These are phyloP conservation scores for Globisporangium yorkense DNA, from an alignment of 352 stramenopile species.

Conservation along the genomic window DNA sequence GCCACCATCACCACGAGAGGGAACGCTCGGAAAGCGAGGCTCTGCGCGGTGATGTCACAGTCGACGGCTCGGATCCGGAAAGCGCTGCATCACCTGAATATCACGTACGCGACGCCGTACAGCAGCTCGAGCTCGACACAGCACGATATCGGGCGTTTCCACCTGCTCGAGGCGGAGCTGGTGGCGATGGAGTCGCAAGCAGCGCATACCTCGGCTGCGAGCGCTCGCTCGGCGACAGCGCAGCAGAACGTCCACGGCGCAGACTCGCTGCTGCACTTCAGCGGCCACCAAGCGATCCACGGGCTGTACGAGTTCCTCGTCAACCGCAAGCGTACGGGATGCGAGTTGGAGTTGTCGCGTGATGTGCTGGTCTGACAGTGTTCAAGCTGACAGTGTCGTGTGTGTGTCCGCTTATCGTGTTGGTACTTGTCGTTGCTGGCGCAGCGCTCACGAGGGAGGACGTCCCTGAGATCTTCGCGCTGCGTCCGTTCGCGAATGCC, in stretches of 20 bases:
- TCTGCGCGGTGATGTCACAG: constrained; percentile 62
- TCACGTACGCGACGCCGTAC: constrained; percentile 55
- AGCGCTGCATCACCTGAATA: constrained; percentile 51
- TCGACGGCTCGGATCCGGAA: constrained; percentile 62
- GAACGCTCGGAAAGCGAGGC: not conserved
- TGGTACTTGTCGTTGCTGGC: not conserved
- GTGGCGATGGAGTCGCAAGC: constrained; percentile 14
- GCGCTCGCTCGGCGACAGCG: constrained; percentile 1
- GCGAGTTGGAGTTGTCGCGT: not conserved
- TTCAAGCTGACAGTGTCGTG: not conserved
- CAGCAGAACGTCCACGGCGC: constrained; percentile 41
- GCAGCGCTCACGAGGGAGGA: constrained; percentile 74
- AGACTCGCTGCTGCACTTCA: constrained; percentile 62
- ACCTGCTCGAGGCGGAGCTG: constrained; percentile 42
- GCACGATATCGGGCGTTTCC: constrained; percentile 36
- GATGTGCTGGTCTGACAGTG: not conserved
- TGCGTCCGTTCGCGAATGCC: constrained; percentile 53
- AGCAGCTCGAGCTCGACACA: constrained; percentile 31
- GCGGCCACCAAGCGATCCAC: constrained; percentile 55
- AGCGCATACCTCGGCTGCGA: not conserved
- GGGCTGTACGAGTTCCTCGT: constrained; percentile 74
- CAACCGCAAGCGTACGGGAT: constrained; percentile 64
- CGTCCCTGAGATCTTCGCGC: constrained; percentile 49
- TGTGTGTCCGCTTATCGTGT: not conserved
- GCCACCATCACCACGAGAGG: not conserved